These are phyloP conservation scores for Lipomyces chichibuensis DNA, from an alignment of 805 yeast species.

Conservation along the genomic window DNA sequence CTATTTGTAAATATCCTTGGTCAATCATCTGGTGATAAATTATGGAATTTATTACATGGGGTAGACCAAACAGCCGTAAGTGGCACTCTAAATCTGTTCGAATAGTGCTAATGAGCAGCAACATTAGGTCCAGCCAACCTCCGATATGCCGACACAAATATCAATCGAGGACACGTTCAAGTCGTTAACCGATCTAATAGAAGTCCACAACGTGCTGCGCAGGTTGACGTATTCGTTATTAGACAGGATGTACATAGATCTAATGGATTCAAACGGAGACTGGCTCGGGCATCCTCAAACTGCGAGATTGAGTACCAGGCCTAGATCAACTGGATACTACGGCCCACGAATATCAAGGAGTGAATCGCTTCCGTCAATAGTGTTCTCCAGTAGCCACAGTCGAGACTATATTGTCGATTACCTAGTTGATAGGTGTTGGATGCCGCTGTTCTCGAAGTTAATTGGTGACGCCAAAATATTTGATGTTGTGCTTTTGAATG, in stretches of 20 bases:
- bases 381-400: background rate
- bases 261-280: slow-evolving; percentile 1
- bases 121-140: slow-evolving; percentile 11
- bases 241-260: slow-evolving; percentile 9
- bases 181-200: background rate
- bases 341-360: slow-evolving; percentile 13
- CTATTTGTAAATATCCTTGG: slow-evolving; percentile 5
- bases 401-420: background rate
- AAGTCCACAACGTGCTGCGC: slow-evolving; percentile 3
- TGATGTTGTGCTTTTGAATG: slow-evolving; percentile 12
- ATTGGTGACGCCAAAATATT: background rate
- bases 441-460: slow-evolving; percentile 15
- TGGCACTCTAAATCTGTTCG: no score
- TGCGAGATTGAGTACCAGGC: slow-evolving; percentile 8
- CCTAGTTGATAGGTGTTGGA: slow-evolving; percentile 4
- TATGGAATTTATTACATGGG: slow-evolving; percentile 21
- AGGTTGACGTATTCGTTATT: slow-evolving; percentile 3
- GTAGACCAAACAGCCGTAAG: slow-evolving; percentile 8
- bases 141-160: slow-evolving; percentile 17
- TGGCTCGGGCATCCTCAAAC: slow-evolving; percentile 16
- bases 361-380: slow-evolving; percentile 6
- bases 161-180: slow-evolving; percentile 19
- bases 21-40: slow-evolving; percentile 2
- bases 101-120: background rate
- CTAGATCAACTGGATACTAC: background rate